phyloP scores from a whole-genome alignment of 176 grass and related monocot genomes.

The Lolium rigidum region DNA sequence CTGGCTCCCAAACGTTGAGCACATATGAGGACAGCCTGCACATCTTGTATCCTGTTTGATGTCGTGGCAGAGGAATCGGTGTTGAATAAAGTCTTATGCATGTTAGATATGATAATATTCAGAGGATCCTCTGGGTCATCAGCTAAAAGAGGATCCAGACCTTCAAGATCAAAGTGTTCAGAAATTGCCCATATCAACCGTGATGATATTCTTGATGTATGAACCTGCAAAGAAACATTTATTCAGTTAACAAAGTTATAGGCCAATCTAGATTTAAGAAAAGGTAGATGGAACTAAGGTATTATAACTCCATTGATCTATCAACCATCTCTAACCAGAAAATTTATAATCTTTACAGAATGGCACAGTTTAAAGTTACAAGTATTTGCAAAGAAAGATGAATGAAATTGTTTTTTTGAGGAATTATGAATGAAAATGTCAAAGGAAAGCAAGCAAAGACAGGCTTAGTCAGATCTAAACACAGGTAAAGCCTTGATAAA shows the following conservation, averaged over 20 bases:
- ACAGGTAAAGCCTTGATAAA: conserved; percentile 28
- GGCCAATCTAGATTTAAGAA: background rate
- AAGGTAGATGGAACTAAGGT: background rate
- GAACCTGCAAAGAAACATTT: conserved; percentile 62
- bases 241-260: conserved; percentile 26
- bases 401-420: background rate
- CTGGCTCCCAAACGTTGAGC: conserved; percentile 84
- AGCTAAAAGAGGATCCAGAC: conserved; percentile 95
- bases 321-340: conserved; percentile 20
- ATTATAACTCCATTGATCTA: conserved; percentile 1
- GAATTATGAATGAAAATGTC: background rate
- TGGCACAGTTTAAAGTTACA: conserved; percentile 12
- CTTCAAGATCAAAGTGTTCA: conserved; percentile 98
- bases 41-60: conserved; percentile 91
- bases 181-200: conserved; percentile 94
- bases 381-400: conserved; percentile 22
- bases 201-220: conserved; percentile 83
- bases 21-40: conserved; percentile 91
- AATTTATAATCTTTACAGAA: conserved; percentile 17
- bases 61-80: conserved; percentile 76
- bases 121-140: conserved; percentile 98
- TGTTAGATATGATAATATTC: conserved; percentile 97
- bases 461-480: conserved; percentile 24
- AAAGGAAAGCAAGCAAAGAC: conserved; percentile 16
- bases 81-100: conserved; percentile 96